phyloP scores from a whole-genome alignment of 495 filamentous ascomycete species.

The Hypoxylon lienhwacheense region DNA sequence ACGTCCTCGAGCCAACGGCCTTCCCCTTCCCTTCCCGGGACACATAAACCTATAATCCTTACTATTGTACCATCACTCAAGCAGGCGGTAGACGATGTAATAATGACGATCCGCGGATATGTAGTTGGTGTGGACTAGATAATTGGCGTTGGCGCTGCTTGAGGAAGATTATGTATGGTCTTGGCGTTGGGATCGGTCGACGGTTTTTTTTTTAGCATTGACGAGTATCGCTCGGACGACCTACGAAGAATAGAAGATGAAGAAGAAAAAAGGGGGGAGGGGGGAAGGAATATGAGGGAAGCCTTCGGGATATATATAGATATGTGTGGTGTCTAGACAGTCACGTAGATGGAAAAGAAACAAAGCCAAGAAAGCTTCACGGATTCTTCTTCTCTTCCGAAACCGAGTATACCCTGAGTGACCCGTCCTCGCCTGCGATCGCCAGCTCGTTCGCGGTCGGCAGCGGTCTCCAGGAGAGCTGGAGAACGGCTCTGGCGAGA shows the following conservation, averaged over 20 bases:
- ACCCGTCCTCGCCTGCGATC: conserved; percentile 81
- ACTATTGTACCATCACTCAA: neutral
- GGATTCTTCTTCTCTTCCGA: conserved; percentile 21
- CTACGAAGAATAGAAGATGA: conserved; percentile 12
- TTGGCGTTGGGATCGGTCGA: conserved; percentile 32
- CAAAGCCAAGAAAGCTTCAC: conserved; percentile 14
- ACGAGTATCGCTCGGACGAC: conserved; percentile 3
- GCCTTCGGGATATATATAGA: no score
- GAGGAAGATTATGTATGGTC: neutral
- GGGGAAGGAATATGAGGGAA: no score
- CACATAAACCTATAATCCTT: neutral
- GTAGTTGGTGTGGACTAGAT: conserved; percentile 9
- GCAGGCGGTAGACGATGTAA: conserved; percentile 17
- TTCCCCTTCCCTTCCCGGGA: no score
- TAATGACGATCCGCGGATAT: conserved; percentile 21
- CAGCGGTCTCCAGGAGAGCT: conserved; percentile 75
- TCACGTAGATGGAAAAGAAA: conserved; percentile 6
- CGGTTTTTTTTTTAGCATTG: no score
- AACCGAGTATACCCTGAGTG: conserved; percentile 71
- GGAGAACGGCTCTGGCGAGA: conserved; percentile 74
- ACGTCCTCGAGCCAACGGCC: no score
- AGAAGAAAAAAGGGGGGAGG: no score
- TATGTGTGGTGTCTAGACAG: conserved; percentile 8
- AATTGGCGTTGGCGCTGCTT: conserved; percentile 17
- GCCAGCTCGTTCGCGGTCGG: conserved; percentile 59